These are phyloP conservation scores for Neurospora sp. DNA, from an alignment of 495 filamentous ascomycete species.

Conservation along the genomic window DNA sequence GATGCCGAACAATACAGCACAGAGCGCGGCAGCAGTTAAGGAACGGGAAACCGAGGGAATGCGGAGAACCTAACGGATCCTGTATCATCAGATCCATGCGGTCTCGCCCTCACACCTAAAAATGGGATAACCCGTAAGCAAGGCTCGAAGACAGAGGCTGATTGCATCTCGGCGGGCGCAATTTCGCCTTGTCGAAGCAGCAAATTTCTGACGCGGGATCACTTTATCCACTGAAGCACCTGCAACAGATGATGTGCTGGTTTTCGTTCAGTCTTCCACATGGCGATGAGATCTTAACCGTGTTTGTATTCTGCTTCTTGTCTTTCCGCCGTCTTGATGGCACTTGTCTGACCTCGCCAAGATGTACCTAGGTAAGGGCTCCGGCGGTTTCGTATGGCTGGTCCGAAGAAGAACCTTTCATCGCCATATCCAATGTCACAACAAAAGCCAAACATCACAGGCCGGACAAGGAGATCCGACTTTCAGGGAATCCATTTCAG, in stretches of 20 bases:
- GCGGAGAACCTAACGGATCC: background rate
- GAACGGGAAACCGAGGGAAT: background rate
- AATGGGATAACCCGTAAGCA: background rate
- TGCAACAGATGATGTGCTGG: background rate
- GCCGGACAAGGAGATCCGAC: background rate
- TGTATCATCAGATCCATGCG: background rate
- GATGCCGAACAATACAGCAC: background rate
- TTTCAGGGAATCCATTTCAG: background rate
- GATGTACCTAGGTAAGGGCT: background rate
- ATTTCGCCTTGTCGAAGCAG: background rate
- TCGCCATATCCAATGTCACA: background rate
- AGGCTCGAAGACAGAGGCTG: background rate
- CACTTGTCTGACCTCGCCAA: background rate
- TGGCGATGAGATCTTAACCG: background rate
- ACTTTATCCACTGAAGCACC: background rate
- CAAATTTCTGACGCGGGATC: background rate
- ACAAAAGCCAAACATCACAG: background rate
- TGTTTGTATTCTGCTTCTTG: background rate
- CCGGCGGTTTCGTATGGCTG: background rate
- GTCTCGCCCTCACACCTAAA: background rate
- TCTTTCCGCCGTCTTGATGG: background rate
- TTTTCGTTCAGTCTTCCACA: background rate
- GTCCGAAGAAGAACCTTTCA: background rate
- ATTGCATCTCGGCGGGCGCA: background rate
- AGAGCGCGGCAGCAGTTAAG: background rate